Conservation (phyloP, 805 yeast genomes). For the Cyberlindnera misumaiensis region DNA sequence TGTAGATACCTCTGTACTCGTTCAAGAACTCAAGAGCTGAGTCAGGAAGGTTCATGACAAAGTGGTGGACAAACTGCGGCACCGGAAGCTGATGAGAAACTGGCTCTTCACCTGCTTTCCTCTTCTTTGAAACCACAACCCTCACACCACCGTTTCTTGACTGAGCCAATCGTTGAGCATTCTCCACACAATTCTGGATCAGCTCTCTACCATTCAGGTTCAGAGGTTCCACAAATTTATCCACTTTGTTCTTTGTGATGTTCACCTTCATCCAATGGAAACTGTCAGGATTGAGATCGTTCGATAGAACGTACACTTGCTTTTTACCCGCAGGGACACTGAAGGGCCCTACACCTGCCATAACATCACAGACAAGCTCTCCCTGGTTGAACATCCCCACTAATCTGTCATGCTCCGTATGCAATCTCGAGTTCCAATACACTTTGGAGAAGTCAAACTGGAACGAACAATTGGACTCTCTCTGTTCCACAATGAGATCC, state of each 20-base stretch:
- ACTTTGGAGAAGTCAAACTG: slow-evolving; percentile 87
- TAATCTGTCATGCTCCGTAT: slow-evolving; percentile 86
- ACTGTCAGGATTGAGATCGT: slow-evolving; percentile 88
- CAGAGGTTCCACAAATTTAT: slow-evolving; percentile 48
- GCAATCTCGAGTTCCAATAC: slow-evolving; percentile 94
- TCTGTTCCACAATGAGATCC: slow-evolving; percentile 74
- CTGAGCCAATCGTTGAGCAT: slow-evolving; percentile 41
- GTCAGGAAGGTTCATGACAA: slow-evolving; percentile 95
- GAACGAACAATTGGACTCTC: slow-evolving; percentile 81
- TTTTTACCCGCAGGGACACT: slow-evolving; percentile 93
- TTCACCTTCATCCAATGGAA: slow-evolving; percentile 64
- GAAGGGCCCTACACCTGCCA: slow-evolving; percentile 99
- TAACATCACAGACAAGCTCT: slow-evolving; percentile 85
- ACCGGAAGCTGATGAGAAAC: slow-evolving; percentile 26
- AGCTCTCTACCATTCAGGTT: slow-evolving; percentile 82
- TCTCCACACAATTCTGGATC: slow-evolving; percentile 51
- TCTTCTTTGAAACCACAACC: slow-evolving; percentile 29
- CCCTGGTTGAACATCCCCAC: slow-evolving; percentile 53
- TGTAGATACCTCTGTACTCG: slow-evolving; percentile 69
- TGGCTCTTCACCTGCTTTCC: slow-evolving; percentile 22
- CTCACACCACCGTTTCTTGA: slow-evolving; percentile 30
- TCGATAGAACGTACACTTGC: slow-evolving; percentile 74
- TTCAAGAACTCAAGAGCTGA: slow-evolving; percentile 79
- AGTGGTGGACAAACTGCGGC: slow-evolving; percentile 59
- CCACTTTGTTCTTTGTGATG: slow-evolving; percentile 56